Base-by-base conservation (phyloP, 805 yeast species). In the Saccharomycopsis sp. region DNA sequence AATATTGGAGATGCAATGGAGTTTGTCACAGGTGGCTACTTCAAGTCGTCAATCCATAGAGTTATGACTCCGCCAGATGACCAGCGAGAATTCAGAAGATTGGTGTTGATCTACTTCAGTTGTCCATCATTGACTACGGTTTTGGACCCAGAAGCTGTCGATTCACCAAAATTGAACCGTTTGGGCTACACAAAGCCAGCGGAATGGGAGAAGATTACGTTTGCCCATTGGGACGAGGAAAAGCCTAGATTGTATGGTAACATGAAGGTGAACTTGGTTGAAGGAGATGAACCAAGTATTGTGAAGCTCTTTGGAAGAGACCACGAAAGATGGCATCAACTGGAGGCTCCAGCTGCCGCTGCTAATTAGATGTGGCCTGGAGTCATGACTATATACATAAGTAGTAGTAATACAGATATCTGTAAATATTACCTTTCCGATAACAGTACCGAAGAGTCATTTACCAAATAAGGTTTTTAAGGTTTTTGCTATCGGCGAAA, bases 51-150 rank as follows among this genome's bases (percentile, higher is more conserved):
- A 15, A 67, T 78, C 44, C 82, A 78, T 58, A 64, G 81, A 55
- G 82, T 78, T 5, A 71, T 75, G 8, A 70, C 74, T 29, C 80
- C 81, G 1, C 81, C 80, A 2, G 61, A 53, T 1, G 78, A 75
- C 53, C 81, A 78, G 62, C 62, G 62, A 35, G 56, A 63, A 1
- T 69, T 65, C 59, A 65, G 69, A 25, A 67, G 81, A 53, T 67
- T 74, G 57, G 73, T 73, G 3, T 59, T 76, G 2, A 77, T 77
- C 20, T 75, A 76, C 58, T 77, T 77, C 66, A 69, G 73, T 56
- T 70, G 75, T 60, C 77, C 78, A 3, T 63, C 69, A 15, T 57
- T 67, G 24, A 65, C 64, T 2, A 68, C 78, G 0, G 63, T 65
- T n/a, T 66, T 77, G 52, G 79, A 77, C 61, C 78, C 80, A 2